Base-by-base conservation (phyloP, 2,329 filamentous ascomycete genomes). In the Calonectria multiphialidica region DNA sequence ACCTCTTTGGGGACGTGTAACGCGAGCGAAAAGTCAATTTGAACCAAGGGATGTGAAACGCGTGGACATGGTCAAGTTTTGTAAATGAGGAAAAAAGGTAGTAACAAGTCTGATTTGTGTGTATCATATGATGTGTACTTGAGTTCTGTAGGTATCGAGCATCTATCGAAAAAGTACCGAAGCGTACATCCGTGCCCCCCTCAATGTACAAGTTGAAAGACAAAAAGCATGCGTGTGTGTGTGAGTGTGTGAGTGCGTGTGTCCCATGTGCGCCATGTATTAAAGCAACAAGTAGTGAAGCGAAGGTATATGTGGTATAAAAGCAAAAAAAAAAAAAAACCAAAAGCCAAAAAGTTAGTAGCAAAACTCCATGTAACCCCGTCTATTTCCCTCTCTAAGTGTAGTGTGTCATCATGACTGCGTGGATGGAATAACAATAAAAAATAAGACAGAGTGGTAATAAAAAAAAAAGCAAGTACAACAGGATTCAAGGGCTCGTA, bases 311-410 rank as follows among this genome's bases (percentile, higher is more conserved):
- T 57, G 35, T 57, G 35, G 30, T 57, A 35, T 16, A 57, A 49
- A 30, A 30, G 28, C 28, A 30, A 30, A 30, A 30, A 44, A 49
- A 35, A 13, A 37, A 50, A 69, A 47, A 23, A 33, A 47, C 10
- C 33, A 61, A 65, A 40, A 62, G 44, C n/a, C 49, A 40, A 47
- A 69, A 49, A 68, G n/a, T 49, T 25, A 68, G 69, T 72, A 73
- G 70, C 42, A 50, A 63, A 33, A 65, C 53, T 21, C 62, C 70
- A 25, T 45, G 59, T 30, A 30, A 30, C 70, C 66, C 70, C 55
- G 44, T 65, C 65, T 71, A 67, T 73, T 55, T 57, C 49, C 64
- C 59, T 55, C 33, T 78, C 71, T 76, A 76, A 66, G 63, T 57
- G 64, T 68, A 65, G 64, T 65, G 64, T 65, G 28, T 30, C 47